Conservation (phyloP, 2,329 filamentous ascomycete species). For the Fusarium fracticaudum region DNA sequence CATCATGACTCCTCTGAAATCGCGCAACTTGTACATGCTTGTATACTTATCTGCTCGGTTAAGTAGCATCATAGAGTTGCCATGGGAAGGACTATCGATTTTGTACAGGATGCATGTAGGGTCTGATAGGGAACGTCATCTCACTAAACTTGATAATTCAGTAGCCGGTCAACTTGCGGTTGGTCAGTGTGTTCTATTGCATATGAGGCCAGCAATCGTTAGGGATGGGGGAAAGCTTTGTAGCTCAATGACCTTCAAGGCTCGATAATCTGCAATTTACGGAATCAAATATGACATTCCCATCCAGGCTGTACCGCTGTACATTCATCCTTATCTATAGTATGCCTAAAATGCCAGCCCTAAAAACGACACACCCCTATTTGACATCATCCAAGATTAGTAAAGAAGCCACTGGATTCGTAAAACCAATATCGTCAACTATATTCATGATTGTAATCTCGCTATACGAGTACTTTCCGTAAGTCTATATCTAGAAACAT, state of each 20-base stretch:
- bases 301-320: neutral
- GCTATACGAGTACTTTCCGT: slow-evolving; percentile 22
- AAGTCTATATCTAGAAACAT: slow-evolving; percentile 29
- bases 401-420: neutral
- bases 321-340: neutral
- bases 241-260: neutral
- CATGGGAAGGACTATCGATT: slow-evolving; percentile 16
- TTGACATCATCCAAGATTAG: neutral
- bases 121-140: slow-evolving; percentile 1
- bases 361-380: neutral
- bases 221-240: neutral
- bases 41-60: neutral
- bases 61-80: slow-evolving; percentile 8
- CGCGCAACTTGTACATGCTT: neutral
- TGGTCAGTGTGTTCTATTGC: neutral
- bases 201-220: slow-evolving; percentile 21
- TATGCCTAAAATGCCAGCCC: neutral
- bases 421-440: slow-evolving; percentile 13
- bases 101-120: slow-evolving; percentile 26
- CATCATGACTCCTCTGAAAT: slow-evolving; percentile 28
- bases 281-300: neutral
- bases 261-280: neutral
- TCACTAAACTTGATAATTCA: slow-evolving; percentile 7
- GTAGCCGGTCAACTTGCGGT: neutral
- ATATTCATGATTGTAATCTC: slow-evolving; percentile 26